Evolutionary conservation across 1,284 basidiomycete species (phyloP), one percentile per base, ranked within the genome.

Genomic region (Naganishia sp.): DNA sequence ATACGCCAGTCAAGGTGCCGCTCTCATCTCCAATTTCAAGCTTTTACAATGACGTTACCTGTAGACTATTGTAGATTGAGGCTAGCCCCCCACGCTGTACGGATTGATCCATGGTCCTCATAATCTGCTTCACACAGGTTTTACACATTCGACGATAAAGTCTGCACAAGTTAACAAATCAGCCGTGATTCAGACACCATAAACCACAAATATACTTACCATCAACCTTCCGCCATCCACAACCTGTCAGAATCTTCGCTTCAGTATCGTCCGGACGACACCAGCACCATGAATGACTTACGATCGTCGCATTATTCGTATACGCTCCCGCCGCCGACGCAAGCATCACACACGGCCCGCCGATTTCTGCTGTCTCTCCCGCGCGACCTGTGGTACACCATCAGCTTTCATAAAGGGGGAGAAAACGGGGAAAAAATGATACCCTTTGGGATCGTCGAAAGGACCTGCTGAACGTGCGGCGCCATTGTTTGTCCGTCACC

Each of bases 221-320:
- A 80, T 72, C 9, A 75, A 60, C 25, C 77, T 68, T 6, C 79
- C 79, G 6, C 79, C 79, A 61, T 79, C 78, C 28, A 80, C 73
- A 1, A 71, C 70, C 52, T 79, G 68, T 1, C n/a, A 16, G 4
- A 42, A 54, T 46, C 7, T 21, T 21, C 3, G 13, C 28, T 25
- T 53, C 39, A 36, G 33, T 11, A 50, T 9, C 31, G 31, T 31
- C 42, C 31, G 5, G n/a, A 21, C 2, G 13, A 25, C 28, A 18
- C 31, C 6, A 6, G 5, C 31, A 11, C 16, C 11, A 13, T 9
- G 15, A 13, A 52, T 9, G 1, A 46, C 65, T 55, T 3, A 66
- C 65, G 33, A 66, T 36, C 31, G 57, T 18, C 0, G 78, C 74
- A 42, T 76, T 75, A 69, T 77, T 73, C 69, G 76, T 75, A 69